Evolutionary conservation across 345 rosid genomes (phyloP), one percentile per base, ranked within the genome.

Genomic region (Luvunga scandens): DNA sequence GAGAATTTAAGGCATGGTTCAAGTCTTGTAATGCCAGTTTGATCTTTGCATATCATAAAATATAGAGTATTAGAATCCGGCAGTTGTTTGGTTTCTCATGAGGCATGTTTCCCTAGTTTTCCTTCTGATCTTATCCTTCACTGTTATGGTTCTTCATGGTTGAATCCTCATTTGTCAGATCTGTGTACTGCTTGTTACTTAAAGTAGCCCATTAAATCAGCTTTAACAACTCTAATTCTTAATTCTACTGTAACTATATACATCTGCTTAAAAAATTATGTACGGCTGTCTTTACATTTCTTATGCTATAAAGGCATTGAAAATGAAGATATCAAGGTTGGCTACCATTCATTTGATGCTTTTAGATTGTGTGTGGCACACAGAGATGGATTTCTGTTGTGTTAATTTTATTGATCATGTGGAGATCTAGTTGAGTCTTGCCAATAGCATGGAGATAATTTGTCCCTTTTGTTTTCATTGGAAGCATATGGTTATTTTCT

Each of bases 91-190:
- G 9, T 65, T n/a, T 4, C n/a, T 0, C 6, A 8, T 30, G 22
- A 65, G 69, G n/a, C 69, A 65, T 65, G 38, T n/a, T 68, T 18
- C 14, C 18, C 39, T 71, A 53, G n/a, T 71, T 71, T 39, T 68
- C n/a, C 21, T 59, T 59, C 62, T 6, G 62, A n/a, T 59, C 62
- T 59, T 59, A 59, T 59, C 9, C 13, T 0, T n/a, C 12, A 59
- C 62, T n/a, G 7, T 59, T 3, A n/a, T 59, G 24, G 2, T 7
- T 59, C 28, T 59, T 24, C 12, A 22, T 59, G 0, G 28, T 7
- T 22, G 12, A 9, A n/a, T 59, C n/a, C 27, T 22, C 57, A 18
- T 18, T 53, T 53, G 57, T 53, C n/a, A 53, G 7, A 18, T 18
- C 22, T 18, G 57, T 53, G 57, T 19, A n/a, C 27, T 59, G 62